Percentiles rank a stretch among this genome's conserved stretches.
Evolutionary conservation across 805 yeast genomes (phyloP).

Genomic region (Yarrowia alimentaria): DNA sequence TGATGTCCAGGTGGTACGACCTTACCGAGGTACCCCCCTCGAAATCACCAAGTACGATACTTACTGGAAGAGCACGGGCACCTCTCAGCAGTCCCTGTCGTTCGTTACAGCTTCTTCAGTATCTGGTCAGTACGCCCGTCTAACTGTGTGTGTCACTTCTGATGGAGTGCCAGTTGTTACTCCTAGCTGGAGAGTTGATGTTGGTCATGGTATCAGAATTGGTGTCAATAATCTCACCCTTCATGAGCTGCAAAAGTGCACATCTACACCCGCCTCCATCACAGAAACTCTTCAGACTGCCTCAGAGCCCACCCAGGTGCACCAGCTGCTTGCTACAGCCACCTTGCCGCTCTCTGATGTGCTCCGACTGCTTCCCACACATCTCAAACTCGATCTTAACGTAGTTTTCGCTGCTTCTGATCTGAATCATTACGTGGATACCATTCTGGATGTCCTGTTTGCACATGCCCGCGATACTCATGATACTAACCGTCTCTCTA

Average conservation of each 20-base stretch:
- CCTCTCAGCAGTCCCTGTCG: conserved; percentile 48
- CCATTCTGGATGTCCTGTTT: conserved; percentile 67
- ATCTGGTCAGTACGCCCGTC: conserved; percentile 71
- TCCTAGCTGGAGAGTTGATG: conserved; percentile 30
- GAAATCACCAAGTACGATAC: conserved; percentile 93
- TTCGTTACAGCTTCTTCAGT: conserved; percentile 90
- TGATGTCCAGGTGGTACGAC: conserved; percentile 78
- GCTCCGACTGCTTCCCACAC: conserved; percentile 53
- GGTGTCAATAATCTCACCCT: conserved; percentile 42
- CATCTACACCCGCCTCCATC: too few species aligned
- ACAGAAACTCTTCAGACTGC: too few species aligned
- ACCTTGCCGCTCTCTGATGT: conserved; percentile 62
- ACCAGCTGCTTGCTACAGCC: conserved; percentile 47
- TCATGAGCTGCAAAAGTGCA: conserved; percentile 17
- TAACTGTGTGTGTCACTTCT: conserved; percentile 65
- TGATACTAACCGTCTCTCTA: conserved; percentile 22
- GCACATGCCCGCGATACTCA: conserved; percentile 59
- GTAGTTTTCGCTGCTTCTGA: conserved; percentile 43
- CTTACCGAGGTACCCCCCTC: conserved; percentile 78
- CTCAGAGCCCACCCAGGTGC: conserved; percentile 42
- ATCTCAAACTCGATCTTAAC: conserved; percentile 46
- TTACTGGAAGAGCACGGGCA: conserved; percentile 88
- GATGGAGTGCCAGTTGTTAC: conserved; percentile 81
- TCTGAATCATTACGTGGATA: conserved; percentile 74
- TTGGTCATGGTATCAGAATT: conserved; percentile 47